Percentiles rank a stretch among this genome's conserved stretches.
Conservation (phyloP, 2,329 filamentous ascomycete species). For the Tolypocladium pustulatum region DNA sequence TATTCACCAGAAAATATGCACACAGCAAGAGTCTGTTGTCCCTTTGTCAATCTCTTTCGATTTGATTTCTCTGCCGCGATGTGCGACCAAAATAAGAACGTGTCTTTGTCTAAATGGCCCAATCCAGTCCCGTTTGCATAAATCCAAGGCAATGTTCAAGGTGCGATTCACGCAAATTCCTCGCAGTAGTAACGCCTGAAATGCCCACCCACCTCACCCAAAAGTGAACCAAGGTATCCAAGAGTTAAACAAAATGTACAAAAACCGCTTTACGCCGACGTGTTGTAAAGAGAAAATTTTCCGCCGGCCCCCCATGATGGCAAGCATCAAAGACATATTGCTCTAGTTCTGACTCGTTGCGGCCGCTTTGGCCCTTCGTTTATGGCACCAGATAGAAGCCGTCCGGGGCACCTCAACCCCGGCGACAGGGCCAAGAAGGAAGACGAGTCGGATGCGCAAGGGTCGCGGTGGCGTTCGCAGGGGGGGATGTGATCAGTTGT, state of each 20-base stretch:
- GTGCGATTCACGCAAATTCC: background rate
- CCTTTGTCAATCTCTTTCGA: background rate
- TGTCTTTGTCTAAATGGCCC: background rate
- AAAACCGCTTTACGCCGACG: constrained; percentile 9
- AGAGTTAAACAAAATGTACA: constrained; percentile 16
- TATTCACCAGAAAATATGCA: background rate
- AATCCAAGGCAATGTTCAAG: background rate
- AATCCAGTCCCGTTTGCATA: background rate
- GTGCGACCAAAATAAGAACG: background rate
- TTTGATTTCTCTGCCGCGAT: background rate
- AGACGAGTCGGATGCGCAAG: background rate
- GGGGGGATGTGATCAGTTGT: background rate
- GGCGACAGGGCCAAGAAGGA: background rate
- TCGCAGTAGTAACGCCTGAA: constrained; percentile 13
- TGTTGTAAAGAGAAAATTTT: constrained; percentile 3
- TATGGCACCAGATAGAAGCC: background rate
- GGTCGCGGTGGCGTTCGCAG: background rate
- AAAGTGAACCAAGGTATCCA: constrained; percentile 11
- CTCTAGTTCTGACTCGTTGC: background rate
- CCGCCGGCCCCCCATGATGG: background rate
- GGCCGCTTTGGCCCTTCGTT: background rate
- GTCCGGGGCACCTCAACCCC: background rate
- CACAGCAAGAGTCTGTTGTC: background rate
- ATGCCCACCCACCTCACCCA: constrained; percentile 14
- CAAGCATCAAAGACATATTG: background rate